A percentile compares a stretch with the other conserved stretches of the same genome.
Conservation (phyloP, 1,284 basidiomycete genomes). For the Stereum hirsutum region DNA sequence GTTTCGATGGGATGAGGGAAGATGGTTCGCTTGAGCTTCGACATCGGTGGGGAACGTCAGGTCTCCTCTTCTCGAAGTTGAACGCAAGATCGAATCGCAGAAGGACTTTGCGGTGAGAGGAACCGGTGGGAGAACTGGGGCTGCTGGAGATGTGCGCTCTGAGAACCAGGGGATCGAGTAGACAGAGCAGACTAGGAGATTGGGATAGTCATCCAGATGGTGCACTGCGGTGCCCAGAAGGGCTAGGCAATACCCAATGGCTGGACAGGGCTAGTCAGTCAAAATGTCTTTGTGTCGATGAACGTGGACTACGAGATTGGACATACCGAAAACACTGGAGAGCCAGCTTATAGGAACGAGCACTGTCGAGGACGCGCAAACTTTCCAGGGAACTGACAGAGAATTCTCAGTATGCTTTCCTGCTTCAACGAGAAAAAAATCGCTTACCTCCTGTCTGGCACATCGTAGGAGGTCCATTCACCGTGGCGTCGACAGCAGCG, state of each 20-base stretch:
- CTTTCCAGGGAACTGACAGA: constrained; percentile 26
- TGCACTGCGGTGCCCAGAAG: constrained; percentile 34
- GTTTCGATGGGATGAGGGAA: too few species aligned
- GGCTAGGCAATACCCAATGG: constrained; percentile 45
- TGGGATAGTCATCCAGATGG: constrained; percentile 31
- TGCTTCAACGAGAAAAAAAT: neutral
- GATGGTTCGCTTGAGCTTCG: too few species aligned
- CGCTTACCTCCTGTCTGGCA: too few species aligned
- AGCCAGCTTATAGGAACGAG: constrained; percentile 48
- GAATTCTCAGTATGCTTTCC: neutral
- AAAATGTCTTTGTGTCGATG: neutral
- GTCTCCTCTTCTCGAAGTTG: too few species aligned
- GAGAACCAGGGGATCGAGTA: constrained; percentile 56
- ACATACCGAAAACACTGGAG: constrained; percentile 40
- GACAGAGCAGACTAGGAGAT: constrained; percentile 42
- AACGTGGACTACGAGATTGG: neutral
- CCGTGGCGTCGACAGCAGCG: neutral
- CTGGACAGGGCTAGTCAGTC: neutral
- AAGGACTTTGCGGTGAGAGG: too few species aligned
- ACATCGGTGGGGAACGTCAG: too few species aligned
- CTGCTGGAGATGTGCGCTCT: too few species aligned
- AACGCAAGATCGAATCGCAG: too few species aligned
- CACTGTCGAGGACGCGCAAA: constrained; percentile 44
- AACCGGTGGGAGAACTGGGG: too few species aligned
- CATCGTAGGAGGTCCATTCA: too few species aligned